Conservation (phyloP, 1,284 basidiomycete genomes). For the Papiliotrema terrestris region DNA sequence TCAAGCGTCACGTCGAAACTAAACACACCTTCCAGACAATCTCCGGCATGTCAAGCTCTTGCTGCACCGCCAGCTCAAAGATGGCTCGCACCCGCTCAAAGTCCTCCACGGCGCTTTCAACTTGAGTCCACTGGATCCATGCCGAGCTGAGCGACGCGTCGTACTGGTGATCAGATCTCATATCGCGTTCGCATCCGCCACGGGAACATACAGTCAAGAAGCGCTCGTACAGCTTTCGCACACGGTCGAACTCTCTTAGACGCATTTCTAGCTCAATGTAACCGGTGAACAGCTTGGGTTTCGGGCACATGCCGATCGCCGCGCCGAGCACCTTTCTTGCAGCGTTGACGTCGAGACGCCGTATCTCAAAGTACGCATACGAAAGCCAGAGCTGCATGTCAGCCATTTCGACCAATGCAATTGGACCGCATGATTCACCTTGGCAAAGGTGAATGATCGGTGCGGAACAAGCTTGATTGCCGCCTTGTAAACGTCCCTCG, state of each 20-base stretch:
- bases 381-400: constrained; percentile 65
- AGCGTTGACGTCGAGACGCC: constrained; percentile 73
- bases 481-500: constrained; percentile 89
- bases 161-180: constrained; percentile 55
- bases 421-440: constrained; percentile 47
- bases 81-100: constrained; percentile 87
- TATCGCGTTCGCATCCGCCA: too few species aligned
- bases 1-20: not conserved
- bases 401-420: not conserved
- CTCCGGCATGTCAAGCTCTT: constrained; percentile 97
- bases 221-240: constrained; percentile 88
- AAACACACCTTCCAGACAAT: constrained; percentile 73
- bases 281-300: constrained; percentile 87
- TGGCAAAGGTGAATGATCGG: constrained; percentile 95
- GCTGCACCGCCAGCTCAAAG: constrained; percentile 91
- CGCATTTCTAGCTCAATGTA: constrained; percentile 84
- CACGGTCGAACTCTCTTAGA: constrained; percentile 83
- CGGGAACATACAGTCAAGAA: constrained; percentile 69
- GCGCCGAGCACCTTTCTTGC: constrained; percentile 88
- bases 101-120: constrained; percentile 90
- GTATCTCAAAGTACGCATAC: constrained; percentile 89
- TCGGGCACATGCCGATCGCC: constrained; percentile 92
- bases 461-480: constrained; percentile 87
- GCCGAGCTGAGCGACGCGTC: constrained; percentile 85
- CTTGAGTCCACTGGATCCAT: constrained; percentile 97